Percentiles rank a stretch among this genome's conserved stretches.
phyloP scores from a whole-genome alignment of 2,329 filamentous ascomycete genomes.

The Alternaria rosae region DNA sequence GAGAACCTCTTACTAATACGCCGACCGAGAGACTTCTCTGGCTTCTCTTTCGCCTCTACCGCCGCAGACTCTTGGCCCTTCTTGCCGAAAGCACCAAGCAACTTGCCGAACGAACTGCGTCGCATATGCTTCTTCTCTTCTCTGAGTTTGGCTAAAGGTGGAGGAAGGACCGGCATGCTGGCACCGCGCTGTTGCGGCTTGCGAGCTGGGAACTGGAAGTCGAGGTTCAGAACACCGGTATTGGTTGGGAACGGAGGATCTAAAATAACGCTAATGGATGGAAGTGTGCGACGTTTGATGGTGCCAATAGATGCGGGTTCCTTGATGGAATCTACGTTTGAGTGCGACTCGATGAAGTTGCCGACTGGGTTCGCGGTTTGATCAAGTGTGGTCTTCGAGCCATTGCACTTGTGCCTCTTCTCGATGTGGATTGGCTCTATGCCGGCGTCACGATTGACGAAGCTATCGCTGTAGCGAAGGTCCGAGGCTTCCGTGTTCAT shows the following conservation, averaged over 20 bases:
- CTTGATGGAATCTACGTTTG: neutral
- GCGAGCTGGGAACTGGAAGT: neutral
- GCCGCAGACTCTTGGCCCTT: neutral
- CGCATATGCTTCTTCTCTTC: neutral
- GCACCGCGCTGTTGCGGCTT: neutral
- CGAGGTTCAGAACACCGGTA: neutral
- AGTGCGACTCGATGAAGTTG: neutral
- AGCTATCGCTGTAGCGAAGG: rapidly evolving
- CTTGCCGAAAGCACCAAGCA: neutral
- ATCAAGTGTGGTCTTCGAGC: neutral
- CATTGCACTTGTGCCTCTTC: neutral
- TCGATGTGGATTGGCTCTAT: rapidly evolving
- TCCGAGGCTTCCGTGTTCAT: neutral
- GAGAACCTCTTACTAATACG: neutral
- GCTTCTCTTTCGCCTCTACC: neutral
- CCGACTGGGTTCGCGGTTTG: neutral
- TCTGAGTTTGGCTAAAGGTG: too few species aligned
- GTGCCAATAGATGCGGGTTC: neutral
- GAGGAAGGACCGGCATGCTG: neutral
- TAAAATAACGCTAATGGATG: neutral
- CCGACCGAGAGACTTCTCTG: neutral
- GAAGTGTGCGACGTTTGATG: neutral
- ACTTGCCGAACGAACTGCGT: neutral
- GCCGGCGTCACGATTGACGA: neutral
- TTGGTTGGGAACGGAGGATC: neutral